phyloP scores from a whole-genome alignment of 2,329 filamentous ascomycete genomes.

The Grosmannia huntii region DNA sequence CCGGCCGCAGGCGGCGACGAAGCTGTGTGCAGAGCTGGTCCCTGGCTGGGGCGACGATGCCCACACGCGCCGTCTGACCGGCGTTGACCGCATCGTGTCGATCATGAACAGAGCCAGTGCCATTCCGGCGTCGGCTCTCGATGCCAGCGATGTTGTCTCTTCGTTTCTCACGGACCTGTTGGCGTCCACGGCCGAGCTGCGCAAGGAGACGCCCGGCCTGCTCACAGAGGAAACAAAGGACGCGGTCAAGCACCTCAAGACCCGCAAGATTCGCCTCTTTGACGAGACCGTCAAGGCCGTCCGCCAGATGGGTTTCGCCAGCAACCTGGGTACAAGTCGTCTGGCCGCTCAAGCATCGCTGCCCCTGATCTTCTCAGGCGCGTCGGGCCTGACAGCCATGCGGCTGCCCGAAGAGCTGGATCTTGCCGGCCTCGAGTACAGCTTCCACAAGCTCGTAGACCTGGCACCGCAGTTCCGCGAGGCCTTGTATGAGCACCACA shows the following conservation, averaged over 20 bases:
- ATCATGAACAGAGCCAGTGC: background rate
- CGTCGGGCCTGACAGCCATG: slow-evolving; percentile 21
- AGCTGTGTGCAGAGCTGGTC: slow-evolving; percentile 21
- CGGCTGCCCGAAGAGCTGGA: slow-evolving; percentile 18
- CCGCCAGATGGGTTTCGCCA: slow-evolving; percentile 78
- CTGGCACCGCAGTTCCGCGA: slow-evolving; percentile 55
- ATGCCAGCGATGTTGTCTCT: slow-evolving; percentile 47
- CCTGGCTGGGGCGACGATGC: slow-evolving; percentile 23
- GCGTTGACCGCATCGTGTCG: slow-evolving; percentile 12
- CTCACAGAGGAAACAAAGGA: slow-evolving; percentile 80
- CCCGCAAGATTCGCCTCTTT: slow-evolving; percentile 78
- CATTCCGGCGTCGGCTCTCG: slow-evolving; percentile 28
- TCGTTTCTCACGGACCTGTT: slow-evolving; percentile 58
- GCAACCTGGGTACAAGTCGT: slow-evolving; percentile 63
- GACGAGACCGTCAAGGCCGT: slow-evolving; percentile 76
- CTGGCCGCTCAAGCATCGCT: slow-evolving; percentile 62
- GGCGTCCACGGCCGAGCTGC: slow-evolving; percentile 57
- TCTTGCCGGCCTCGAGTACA: slow-evolving; percentile 43
- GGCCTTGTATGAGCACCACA: slow-evolving; percentile 60
- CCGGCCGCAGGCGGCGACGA: slow-evolving; percentile 15
- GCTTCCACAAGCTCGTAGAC: slow-evolving; percentile 70
- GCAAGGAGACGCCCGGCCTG: slow-evolving; percentile 69
- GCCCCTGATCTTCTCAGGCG: slow-evolving; percentile 53
- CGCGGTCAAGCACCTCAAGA: slow-evolving; percentile 76
- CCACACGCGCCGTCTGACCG: slow-evolving; percentile 49